A percentile compares a stretch with the other conserved stretches of the same genome.
Evolutionary conservation across 2,329 filamentous ascomycete genomes (phyloP).

Genomic region (Aspergillus melleus): DNA sequence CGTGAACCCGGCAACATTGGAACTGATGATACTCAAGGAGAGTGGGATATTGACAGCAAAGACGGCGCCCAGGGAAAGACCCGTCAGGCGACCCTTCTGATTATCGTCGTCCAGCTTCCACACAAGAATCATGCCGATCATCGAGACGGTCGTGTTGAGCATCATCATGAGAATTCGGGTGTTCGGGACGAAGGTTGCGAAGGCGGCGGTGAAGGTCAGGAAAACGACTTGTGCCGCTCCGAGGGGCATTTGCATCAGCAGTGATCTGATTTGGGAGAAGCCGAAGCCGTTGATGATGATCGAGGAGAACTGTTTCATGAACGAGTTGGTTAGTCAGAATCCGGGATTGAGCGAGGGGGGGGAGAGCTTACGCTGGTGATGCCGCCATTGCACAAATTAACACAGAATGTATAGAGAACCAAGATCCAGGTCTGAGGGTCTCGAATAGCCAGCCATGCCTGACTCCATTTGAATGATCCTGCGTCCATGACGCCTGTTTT

Average conservation of each 20-base stretch:
- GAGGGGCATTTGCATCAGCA: constrained; percentile 40
- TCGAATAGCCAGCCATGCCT: constrained; percentile 37
- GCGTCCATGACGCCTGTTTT: constrained; percentile 56
- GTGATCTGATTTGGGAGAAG: constrained; percentile 36
- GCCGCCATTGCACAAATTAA: constrained; percentile 37
- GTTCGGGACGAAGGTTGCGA: constrained; percentile 28
- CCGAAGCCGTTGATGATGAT: constrained; percentile 41
- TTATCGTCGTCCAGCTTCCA: constrained; percentile 28
- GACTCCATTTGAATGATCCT: constrained; percentile 44
- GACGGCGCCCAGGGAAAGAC: constrained; percentile 31
- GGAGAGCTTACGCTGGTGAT: constrained; percentile 27
- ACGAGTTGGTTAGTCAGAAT: neutral
- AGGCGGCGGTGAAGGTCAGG: constrained; percentile 27
- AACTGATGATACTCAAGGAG: constrained; percentile 34
- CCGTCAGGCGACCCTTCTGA: constrained; percentile 29
- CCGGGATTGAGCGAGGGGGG: neutral
- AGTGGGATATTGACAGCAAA: constrained; percentile 40
- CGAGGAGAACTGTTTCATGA: constrained; percentile 26
- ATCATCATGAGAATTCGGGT: constrained; percentile 37
- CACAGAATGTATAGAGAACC: constrained; percentile 32
- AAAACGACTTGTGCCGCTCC: constrained; percentile 36
- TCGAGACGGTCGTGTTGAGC: constrained; percentile 26
- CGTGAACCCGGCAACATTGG: constrained; percentile 39
- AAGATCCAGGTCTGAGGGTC: constrained; percentile 36
- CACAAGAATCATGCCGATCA: constrained; percentile 36